Percentiles rank a stretch among this genome's conserved stretches.
Conservation (phyloP, 805 yeast genomes). For the Sugiyamaella qingdaonensis region DNA sequence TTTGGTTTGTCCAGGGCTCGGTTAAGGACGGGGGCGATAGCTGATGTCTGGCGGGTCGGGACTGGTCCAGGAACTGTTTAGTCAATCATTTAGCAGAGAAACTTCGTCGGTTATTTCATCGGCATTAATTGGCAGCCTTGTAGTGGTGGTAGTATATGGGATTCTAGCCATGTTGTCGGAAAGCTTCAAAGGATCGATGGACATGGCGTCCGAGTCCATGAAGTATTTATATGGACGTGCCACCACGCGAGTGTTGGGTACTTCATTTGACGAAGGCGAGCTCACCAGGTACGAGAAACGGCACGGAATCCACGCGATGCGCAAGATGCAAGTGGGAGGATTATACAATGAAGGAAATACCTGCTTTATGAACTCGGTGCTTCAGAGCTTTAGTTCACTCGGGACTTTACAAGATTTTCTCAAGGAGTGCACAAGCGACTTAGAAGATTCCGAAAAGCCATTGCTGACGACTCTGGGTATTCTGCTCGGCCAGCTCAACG, state of each 20-base stretch:
- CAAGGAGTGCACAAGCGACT: conserved; percentile 30
- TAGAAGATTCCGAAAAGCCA: conserved; percentile 19
- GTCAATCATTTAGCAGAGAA: not conserved
- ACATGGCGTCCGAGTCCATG: conserved; percentile 30
- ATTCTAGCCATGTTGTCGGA: conserved; percentile 28
- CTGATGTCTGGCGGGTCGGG: not conserved
- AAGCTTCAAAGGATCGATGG: conserved; percentile 32
- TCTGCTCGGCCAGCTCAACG: conserved; percentile 24
- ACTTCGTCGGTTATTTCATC: not conserved
- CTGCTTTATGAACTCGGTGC: conserved; percentile 88
- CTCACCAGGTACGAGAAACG: conserved; percentile 11
- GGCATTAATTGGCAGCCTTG: conserved; percentile 8
- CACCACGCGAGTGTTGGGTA: conserved; percentile 17
- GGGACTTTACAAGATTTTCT: conserved; percentile 54
- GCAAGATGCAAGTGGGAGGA: conserved; percentile 59
- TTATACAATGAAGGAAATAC: conserved; percentile 87
- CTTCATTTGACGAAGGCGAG: conserved; percentile 12
- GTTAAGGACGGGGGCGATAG: not conserved
- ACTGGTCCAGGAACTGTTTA: not conserved
- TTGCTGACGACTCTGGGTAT: conserved; percentile 5
- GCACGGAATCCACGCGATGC: conserved; percentile 6
- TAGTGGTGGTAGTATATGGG: conserved; percentile 2
- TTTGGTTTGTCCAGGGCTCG: not conserved
- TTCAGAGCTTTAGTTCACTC: conserved; percentile 79
- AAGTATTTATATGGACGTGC: conserved; percentile 29